These are phyloP conservation scores for Plectosphaerella sp. DNA, from an alignment of 2,329 filamentous ascomycete genomes.

Conservation along the genomic window DNA sequence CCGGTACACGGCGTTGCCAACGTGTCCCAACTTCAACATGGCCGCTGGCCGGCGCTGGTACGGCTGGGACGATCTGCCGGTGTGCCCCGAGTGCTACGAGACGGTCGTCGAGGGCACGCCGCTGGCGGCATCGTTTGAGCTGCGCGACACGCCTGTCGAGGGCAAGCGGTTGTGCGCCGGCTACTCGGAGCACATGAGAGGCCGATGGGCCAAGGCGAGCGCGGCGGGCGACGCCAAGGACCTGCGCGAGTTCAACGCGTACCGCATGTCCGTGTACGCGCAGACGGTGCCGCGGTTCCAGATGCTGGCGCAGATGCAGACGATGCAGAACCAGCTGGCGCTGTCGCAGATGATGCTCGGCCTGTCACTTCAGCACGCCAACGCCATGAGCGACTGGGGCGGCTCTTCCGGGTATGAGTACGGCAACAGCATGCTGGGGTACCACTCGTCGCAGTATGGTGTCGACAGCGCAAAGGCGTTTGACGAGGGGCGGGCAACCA, in stretches of 20 bases:
- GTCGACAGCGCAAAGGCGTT: conserved; percentile 15
- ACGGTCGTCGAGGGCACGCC: conserved; percentile 5
- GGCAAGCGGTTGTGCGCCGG: conserved; percentile 9
- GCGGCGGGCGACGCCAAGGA: background rate
- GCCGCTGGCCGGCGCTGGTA: conserved; percentile 7
- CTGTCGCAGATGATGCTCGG: conserved; percentile 13
- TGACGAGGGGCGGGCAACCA: background rate
- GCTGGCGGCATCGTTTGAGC: background rate
- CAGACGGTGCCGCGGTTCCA: conserved; percentile 7
- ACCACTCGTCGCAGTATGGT: conserved; percentile 27
- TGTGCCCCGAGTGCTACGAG: conserved; percentile 11
- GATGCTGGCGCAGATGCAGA: conserved; percentile 6
- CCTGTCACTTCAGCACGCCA: conserved; percentile 18
- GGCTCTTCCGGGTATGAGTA: conserved; percentile 17
- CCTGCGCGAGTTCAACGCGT: conserved; percentile 1
- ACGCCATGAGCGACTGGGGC: conserved; percentile 19
- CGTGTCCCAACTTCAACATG: conserved; percentile 1
- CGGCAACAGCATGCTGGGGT: conserved; percentile 28
- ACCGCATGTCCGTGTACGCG: conserved; percentile 6
- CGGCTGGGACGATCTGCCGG: conserved; percentile 12
- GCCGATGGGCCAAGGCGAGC: conserved; percentile 7
- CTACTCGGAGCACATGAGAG: conserved; percentile 12
- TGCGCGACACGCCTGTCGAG: conserved; percentile 4
- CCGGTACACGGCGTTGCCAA: conserved; percentile 14
- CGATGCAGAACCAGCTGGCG: conserved; percentile 10